These are phyloP conservation scores for Eremochloa ophiuroides DNA, from an alignment of 176 grass and related monocot genomes.

Conservation along the genomic window DNA sequence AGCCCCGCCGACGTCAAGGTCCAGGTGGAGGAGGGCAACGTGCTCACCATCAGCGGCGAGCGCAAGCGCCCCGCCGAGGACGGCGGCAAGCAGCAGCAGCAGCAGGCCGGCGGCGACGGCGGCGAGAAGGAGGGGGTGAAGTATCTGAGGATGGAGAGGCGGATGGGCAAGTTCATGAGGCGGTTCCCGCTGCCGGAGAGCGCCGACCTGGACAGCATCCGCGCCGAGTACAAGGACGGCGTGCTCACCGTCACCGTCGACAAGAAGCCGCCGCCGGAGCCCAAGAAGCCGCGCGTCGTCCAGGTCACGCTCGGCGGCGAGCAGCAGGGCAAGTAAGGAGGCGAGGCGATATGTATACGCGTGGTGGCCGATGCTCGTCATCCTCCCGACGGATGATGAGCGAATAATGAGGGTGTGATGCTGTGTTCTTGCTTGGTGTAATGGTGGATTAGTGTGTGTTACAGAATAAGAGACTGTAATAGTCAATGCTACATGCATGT, in stretches of 20 bases:
- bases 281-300: slow-evolving; percentile 51
- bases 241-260: slow-evolving; percentile 63
- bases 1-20: slow-evolving; percentile 44
- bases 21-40: slow-evolving; percentile 63
- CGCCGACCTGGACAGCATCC: slow-evolving; percentile 41
- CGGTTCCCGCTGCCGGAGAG: slow-evolving; percentile 50
- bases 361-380: too few relatives aligned
- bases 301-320: slow-evolving; percentile 44
- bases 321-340: neutral
- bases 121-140: slow-evolving; percentile 11
- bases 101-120: neutral
- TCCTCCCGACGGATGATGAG: too few relatives aligned
- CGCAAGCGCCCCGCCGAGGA: slow-evolving; percentile 43
- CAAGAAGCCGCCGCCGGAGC: slow-evolving; percentile 51
- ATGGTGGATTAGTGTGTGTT: too few relatives aligned
- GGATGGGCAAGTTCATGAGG: slow-evolving; percentile 71
- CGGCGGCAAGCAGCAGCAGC: neutral
- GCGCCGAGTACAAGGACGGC: slow-evolving; percentile 48
- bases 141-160: slow-evolving; percentile 62
- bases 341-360: neutral
- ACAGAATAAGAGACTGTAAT: too few relatives aligned
- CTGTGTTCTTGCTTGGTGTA: too few relatives aligned
- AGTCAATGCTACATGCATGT: too few relatives aligned
- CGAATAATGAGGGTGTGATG: neutral
- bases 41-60: slow-evolving; percentile 61